These are phyloP conservation scores for Calendula officinalis DNA, from an alignment of 129 eudicot species.

Conservation along the genomic window DNA sequence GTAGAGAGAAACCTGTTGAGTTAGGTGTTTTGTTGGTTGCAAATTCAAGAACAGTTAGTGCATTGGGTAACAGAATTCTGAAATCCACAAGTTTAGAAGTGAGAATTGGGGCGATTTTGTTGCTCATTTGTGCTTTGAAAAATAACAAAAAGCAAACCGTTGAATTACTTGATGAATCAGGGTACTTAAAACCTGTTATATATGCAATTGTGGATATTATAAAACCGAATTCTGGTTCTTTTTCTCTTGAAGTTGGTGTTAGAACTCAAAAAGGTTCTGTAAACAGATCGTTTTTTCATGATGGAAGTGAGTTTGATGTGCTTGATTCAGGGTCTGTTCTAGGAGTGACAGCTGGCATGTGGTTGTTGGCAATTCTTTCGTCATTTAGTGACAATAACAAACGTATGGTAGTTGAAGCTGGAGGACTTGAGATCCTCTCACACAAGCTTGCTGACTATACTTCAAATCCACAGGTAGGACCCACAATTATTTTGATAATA, in stretches of 20 bases:
- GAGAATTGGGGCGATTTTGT: constrained; percentile 60
- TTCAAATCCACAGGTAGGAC: constrained; percentile 50
- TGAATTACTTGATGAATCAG: constrained; percentile 52
- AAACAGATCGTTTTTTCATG: constrained; percentile 51
- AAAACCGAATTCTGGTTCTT: constrained; percentile 42
- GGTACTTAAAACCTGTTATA: constrained; percentile 52
- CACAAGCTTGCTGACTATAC: constrained; percentile 59
- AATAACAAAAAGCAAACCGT: constrained; percentile 40
- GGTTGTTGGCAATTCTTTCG: constrained; percentile 66
- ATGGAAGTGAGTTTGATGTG: constrained; percentile 49
- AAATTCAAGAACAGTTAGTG: constrained; percentile 47
- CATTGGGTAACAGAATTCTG: constrained; percentile 60
- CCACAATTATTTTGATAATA: constrained; percentile 6
- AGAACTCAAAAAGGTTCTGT: constrained; percentile 43
- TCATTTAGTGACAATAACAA: constrained; percentile 47
- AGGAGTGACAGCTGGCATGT: constrained; percentile 69
- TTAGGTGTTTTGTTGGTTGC: constrained; percentile 51
- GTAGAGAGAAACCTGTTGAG: constrained; percentile 55
- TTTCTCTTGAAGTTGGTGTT: constrained; percentile 47
- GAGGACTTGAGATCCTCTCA: constrained; percentile 61
- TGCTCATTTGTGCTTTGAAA: constrained; percentile 68
- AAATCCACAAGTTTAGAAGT: constrained; percentile 59
- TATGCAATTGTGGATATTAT: constrained; percentile 57
- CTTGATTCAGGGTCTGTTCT: constrained; percentile 65
- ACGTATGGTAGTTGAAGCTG: constrained; percentile 59